Percentiles rank a stretch among this genome's conserved stretches.
phyloP scores from a whole-genome alignment of 2,329 filamentous ascomycete genomes.

The Zasmidium angulare region DNA sequence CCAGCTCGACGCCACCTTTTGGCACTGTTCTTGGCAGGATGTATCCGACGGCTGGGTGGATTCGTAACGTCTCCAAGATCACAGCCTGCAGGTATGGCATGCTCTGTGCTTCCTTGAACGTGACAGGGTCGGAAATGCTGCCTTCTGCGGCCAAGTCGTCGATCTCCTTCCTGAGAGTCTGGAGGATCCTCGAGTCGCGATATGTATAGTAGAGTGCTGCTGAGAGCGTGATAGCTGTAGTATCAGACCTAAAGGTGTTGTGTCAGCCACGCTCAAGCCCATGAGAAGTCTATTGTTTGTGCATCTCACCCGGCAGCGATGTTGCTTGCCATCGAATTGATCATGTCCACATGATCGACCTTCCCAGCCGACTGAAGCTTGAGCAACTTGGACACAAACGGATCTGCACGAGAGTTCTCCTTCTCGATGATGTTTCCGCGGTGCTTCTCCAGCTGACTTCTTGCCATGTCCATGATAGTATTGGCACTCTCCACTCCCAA shows the following conservation, averaged over 20 bases:
- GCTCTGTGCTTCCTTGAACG: constrained; percentile 33
- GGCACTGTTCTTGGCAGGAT: constrained; percentile 41
- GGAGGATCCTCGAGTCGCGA: constrained; percentile 33
- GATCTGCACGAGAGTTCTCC: constrained; percentile 22
- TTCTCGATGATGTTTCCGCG: constrained; percentile 35
- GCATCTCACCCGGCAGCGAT: not conserved
- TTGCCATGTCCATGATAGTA: constrained; percentile 9
- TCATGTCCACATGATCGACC: constrained; percentile 29
- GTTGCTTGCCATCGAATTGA: constrained; percentile 37
- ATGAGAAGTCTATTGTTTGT: not conserved
- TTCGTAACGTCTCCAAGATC: constrained; percentile 11
- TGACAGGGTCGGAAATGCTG: constrained; percentile 32
- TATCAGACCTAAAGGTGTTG: constrained; percentile 43
- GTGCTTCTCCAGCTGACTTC: constrained; percentile 35
- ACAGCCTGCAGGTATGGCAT: constrained; percentile 16
- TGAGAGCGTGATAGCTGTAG: constrained; percentile 11
- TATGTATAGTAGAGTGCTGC: constrained; percentile 41
- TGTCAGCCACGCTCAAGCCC: not conserved
- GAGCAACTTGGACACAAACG: constrained; percentile 39
- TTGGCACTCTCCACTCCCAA: not conserved
- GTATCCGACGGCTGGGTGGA: constrained; percentile 34
- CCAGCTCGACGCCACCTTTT: constrained; percentile 38
- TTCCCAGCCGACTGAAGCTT: constrained; percentile 34
- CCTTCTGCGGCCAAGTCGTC: constrained; percentile 25
- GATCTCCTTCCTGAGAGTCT: constrained; percentile 37